Conservation (phyloP, 257 asterid genomes). For the Primulina eburnea region DNA sequence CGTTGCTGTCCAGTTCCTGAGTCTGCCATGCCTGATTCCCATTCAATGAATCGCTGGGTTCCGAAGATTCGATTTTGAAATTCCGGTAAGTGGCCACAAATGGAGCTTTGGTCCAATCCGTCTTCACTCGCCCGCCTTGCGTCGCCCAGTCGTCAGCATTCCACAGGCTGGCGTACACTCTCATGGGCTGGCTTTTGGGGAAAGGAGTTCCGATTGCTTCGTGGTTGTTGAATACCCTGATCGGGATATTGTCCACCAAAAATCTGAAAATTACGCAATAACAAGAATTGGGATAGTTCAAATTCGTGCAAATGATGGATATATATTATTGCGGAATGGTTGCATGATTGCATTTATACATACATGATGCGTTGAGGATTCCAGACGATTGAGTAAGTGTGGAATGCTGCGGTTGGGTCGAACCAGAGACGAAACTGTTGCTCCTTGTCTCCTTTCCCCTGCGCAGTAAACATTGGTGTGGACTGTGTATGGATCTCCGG, state of each 20-base stretch:
- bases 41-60: slow-evolving; percentile 21
- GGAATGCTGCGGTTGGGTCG: slow-evolving; percentile 40
- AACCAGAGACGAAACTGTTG: slow-evolving; percentile 46
- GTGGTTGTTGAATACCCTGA: slow-evolving; percentile 48
- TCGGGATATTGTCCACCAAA: slow-evolving; percentile 47
- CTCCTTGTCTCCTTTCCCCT: slow-evolving; percentile 45
- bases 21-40: slow-evolving; percentile 26
- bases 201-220: slow-evolving; percentile 35
- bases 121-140: slow-evolving; percentile 52
- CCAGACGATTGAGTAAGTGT: slow-evolving; percentile 45
- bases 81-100: slow-evolving; percentile 46
- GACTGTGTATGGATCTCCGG: slow-evolving; percentile 36
- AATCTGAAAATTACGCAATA: slow-evolving; percentile 33
- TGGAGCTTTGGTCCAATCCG: slow-evolving; percentile 52
- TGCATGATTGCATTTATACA: neutral
- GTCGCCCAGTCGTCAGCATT: slow-evolving; percentile 61
- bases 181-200: slow-evolving; percentile 46
- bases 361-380: slow-evolving; percentile 41
- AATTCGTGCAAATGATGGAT: slow-evolving; percentile 7
- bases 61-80: slow-evolving; percentile 34
- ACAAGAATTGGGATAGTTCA: neutral
- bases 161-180: slow-evolving; percentile 55
- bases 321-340: too few species aligned
- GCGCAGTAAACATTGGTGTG: slow-evolving; percentile 41
- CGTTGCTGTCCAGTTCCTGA: slow-evolving; percentile 36